Conservation (phyloP, 2,329 filamentous ascomycete species). For the Lomentospora prolificans region DNA sequence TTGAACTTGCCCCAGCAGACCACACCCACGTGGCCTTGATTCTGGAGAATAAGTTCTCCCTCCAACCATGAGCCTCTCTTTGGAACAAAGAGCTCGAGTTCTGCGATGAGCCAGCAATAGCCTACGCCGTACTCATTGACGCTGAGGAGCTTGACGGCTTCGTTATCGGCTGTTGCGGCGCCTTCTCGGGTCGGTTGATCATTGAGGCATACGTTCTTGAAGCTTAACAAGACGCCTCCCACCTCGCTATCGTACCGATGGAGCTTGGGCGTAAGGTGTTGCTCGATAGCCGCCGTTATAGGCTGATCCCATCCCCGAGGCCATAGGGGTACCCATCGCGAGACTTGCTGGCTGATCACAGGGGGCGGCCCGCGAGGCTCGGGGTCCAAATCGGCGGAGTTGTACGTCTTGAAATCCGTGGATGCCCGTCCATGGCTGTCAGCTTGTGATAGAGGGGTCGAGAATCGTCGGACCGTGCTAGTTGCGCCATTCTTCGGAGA, state of each 20-base stretch:
- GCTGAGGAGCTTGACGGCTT: conserved; percentile 34
- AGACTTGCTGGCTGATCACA: conserved; percentile 69
- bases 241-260: conserved; percentile 68
- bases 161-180: conserved; percentile 37
- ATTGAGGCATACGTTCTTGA: conserved; percentile 58
- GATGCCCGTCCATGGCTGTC: conserved; percentile 13
- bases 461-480: background rate
- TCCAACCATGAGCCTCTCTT: conserved; percentile 63
- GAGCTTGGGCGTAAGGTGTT: conserved; percentile 65
- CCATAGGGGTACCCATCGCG: conserved; percentile 68
- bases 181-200: conserved; percentile 43
- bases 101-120: conserved; percentile 81
- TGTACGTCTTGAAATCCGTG: conserved; percentile 28
- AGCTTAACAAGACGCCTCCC: conserved; percentile 64
- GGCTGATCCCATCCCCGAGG: conserved; percentile 61
- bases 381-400: conserved; percentile 26
- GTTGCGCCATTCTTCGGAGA: background rate
- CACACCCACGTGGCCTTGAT: conserved; percentile 78
- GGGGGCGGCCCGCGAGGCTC: conserved; percentile 37
- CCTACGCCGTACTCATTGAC: conserved; percentile 78
- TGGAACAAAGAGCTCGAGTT: conserved; percentile 76
- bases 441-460: conserved; percentile 17
- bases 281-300: conserved; percentile 59
- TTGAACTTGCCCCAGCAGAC: conserved; percentile 90
- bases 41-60: conserved; percentile 76